phyloP scores from a whole-genome alignment of 768 basidiomycete species.

The Cystofilobasidium ferigula region DNA sequence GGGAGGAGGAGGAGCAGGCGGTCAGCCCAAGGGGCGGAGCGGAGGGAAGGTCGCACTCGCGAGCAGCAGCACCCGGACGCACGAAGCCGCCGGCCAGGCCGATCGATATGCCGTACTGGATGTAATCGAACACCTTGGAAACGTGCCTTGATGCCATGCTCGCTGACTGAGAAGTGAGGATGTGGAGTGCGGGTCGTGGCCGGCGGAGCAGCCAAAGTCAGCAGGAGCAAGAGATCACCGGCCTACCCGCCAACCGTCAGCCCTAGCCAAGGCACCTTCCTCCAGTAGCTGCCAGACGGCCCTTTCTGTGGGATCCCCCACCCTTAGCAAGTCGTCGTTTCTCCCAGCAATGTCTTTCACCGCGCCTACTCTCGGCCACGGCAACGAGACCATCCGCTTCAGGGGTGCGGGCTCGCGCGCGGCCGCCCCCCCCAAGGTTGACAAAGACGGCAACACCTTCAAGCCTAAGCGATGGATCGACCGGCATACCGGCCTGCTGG shows the following conservation, averaged over 20 bases:
- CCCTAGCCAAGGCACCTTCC: too few species aligned
- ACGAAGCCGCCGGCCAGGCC: neutral
- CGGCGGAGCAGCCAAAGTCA: too few species aligned
- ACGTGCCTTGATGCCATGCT: neutral
- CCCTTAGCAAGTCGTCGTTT: too few species aligned
- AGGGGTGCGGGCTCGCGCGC: slow-evolving; percentile 8
- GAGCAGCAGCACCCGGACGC: neutral
- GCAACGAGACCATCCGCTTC: slow-evolving; percentile 25
- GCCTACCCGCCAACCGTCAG: too few species aligned
- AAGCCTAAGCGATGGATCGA: slow-evolving; percentile 25
- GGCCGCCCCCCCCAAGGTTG: slow-evolving; percentile 9
- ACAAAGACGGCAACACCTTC: slow-evolving; percentile 3
- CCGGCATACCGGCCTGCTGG: slow-evolving; percentile 21
- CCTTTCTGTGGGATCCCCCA: too few species aligned
- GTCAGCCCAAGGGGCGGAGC: neutral
- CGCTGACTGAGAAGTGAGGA: too few species aligned
- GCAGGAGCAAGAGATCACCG: too few species aligned
- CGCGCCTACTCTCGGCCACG: slow-evolving; percentile 14
- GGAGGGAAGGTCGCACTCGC: neutral
- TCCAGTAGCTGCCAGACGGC: too few species aligned
- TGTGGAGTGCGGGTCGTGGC: neutral
- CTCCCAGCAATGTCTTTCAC: slow-evolving; percentile 1
- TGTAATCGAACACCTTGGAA: neutral
- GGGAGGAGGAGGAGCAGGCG: neutral
- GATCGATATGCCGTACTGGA: neutral